A percentile compares a stretch with the other conserved stretches of the same genome.
These are phyloP conservation scores for Stemphylium lycopersici DNA, from an alignment of 2,329 filamentous ascomycete genomes.

Conservation along the genomic window DNA sequence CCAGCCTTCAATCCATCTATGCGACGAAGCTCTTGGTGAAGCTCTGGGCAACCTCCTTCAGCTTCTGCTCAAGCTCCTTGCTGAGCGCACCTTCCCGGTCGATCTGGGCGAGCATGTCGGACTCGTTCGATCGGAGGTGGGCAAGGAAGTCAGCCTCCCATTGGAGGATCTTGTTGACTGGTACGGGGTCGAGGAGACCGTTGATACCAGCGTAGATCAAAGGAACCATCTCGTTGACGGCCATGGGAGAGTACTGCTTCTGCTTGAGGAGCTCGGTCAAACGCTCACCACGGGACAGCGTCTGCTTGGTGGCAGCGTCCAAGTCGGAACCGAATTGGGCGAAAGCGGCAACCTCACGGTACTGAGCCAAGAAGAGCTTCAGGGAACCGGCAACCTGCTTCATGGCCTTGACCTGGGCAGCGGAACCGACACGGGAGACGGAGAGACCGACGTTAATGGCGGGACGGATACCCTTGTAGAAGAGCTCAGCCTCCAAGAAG, in stretches of 20 bases:
- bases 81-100: conserved; percentile 95
- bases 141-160: conserved; percentile 96
- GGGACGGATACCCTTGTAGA: conserved; percentile 99
- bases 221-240: conserved; percentile 99
- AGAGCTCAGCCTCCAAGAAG: conserved; percentile 98
- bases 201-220: conserved; percentile 99
- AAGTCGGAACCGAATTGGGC: conserved; percentile 99
- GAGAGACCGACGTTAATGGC: conserved; percentile 99
- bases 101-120: conserved; percentile 81
- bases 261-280: conserved; percentile 99
- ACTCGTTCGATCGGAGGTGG: conserved; percentile 90
- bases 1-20: conserved; percentile 43
- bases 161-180: conserved; percentile 86
- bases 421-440: conserved; percentile 99
- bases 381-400: conserved; percentile 99
- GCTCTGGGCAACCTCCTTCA: conserved; percentile 74
- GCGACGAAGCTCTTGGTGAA: conserved; percentile 97
- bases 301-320: conserved; percentile 98
- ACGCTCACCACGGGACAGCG: conserved; percentile 96
- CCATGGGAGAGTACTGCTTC: conserved; percentile 99
- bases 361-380: conserved; percentile 99
- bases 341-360: conserved; percentile 99
- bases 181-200: conserved; percentile 86
- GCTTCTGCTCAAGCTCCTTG: conserved; percentile 87
- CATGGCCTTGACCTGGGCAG: conserved; percentile 99